phyloP scores from a whole-genome alignment of 2,329 filamentous ascomycete species.

The Diaporthe citrichinensis region DNA sequence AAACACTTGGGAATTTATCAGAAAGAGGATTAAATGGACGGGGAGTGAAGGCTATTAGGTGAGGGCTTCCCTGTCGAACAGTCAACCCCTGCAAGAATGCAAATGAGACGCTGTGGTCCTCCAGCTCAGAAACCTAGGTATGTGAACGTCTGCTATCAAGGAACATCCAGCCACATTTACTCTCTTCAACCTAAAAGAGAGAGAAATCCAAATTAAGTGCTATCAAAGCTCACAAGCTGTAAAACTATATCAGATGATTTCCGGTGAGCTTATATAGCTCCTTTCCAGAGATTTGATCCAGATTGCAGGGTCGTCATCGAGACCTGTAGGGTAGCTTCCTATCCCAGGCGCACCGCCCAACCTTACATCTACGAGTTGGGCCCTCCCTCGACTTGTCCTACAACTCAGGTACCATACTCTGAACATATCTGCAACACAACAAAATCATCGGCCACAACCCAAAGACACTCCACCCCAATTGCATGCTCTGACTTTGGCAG shows the following conservation, averaged over 20 bases:
- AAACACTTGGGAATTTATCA: background rate
- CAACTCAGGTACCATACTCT: background rate
- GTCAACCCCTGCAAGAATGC: background rate
- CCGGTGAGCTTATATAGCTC: background rate
- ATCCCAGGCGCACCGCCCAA: background rate
- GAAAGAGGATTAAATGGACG: background rate
- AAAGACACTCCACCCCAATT: background rate
- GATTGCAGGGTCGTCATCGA: background rate
- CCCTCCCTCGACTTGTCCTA: background rate
- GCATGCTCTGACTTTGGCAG: too few relatives aligned
- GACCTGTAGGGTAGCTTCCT: background rate
- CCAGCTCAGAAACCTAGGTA: background rate
- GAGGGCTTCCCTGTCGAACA: background rate
- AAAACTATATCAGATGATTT: background rate
- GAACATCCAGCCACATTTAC: constrained; percentile 43
- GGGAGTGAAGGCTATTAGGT: too few relatives aligned
- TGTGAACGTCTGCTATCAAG: constrained; percentile 48
- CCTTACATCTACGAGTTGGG: background rate
- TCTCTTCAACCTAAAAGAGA: background rate
- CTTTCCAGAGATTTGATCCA: background rate
- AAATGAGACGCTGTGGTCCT: background rate
- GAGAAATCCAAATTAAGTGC: too few relatives aligned
- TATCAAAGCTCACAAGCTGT: background rate
- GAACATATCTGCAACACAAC: background rate
- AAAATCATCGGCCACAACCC: background rate